Evolutionary conservation across 768 basidiomycete species (phyloP).

Genomic region (Amanita molliuscula): DNA sequence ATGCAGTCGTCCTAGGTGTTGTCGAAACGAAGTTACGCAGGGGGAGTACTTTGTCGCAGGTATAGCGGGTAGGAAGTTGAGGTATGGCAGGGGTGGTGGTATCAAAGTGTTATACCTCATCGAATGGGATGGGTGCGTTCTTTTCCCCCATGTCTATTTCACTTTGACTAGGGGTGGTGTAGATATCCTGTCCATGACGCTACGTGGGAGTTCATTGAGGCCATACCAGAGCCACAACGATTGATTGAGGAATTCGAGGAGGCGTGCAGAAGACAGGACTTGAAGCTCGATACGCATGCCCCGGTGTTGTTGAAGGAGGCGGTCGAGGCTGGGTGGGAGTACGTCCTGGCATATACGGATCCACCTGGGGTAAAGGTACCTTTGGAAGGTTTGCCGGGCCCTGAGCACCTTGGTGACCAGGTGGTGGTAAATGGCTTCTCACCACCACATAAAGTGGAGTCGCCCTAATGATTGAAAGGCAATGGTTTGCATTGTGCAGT

Average conservation of each 20-base stretch:
- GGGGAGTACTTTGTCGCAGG: slow-evolving; percentile 22
- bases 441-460: too few relatives aligned
- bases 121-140: slow-evolving; percentile 29
- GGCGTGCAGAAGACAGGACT: slow-evolving; percentile 17
- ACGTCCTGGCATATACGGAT: neutral
- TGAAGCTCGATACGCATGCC: slow-evolving; percentile 14
- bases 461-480: too few relatives aligned
- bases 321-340: slow-evolving; percentile 10
- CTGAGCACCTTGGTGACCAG: too few relatives aligned
- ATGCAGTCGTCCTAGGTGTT: slow-evolving; percentile 21
- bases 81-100: slow-evolving; percentile 14
- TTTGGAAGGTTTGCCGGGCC: slow-evolving; percentile 3
- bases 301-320: slow-evolving; percentile 23
- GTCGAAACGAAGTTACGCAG: slow-evolving; percentile 3
- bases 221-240: slow-evolving; percentile 17
- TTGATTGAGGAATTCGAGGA: slow-evolving; percentile 22
- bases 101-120: slow-evolving; percentile 22
- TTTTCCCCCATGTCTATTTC: neutral
- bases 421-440: too few relatives aligned
- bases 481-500: too few relatives aligned
- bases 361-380: neutral
- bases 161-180: neutral
- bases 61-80: slow-evolving; percentile 22
- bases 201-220: slow-evolving; percentile 25
- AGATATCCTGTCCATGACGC: slow-evolving; percentile 24